Base-by-base conservation (phyloP, 345 rosid species). In the Anastatica hierochuntica region DNA sequence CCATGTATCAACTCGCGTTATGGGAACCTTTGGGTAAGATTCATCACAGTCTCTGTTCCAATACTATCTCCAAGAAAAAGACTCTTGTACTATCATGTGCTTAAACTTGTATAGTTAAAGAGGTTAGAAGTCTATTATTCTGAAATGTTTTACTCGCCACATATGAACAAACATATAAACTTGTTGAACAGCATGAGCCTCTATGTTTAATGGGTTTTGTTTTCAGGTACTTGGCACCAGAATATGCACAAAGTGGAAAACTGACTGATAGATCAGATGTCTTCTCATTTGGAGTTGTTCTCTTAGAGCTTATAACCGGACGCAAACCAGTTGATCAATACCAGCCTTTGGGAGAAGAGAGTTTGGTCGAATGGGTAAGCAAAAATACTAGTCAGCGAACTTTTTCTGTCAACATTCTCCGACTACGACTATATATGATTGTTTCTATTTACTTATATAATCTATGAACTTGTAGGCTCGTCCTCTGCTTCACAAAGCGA, bases 311-410 rank as follows among this genome's bases (percentile, higher is more conserved):
- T 61, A 66, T 94, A 66, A 94, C 94, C 2, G 97, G 99, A 45
- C 86, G 95, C 18, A 94, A 76, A 77, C 95, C 99, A 30, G 79
- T 88, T 34, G 97, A 92, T 66, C 62, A 86, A 38, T 64, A 74
- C 58, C 88, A 66, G 50, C 97, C 97, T 60, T 23, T 94, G 13
- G 99, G 97, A n/a, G 96, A 94, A 58, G 97, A 83, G 66, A 88
- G 96, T 69, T 74, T 94, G 73, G 99, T 85, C 44, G 97, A 94
- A 80, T 94, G 97, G 95, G 99, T 94, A 23, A 35, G 95, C 85
- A 39, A 17, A 46, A 16, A 13, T 26, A 27, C 38, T 16, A 43
- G 13, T 9, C 27, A 41, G 5, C 14, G 45, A 45, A 47, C 20
- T 2, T 31, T n/a, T n/a, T n/a, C n/a, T n/a, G n/a, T n/a, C n/a